Conservation (phyloP, 2,329 filamentous ascomycete species). For the Ustulina deusta region DNA sequence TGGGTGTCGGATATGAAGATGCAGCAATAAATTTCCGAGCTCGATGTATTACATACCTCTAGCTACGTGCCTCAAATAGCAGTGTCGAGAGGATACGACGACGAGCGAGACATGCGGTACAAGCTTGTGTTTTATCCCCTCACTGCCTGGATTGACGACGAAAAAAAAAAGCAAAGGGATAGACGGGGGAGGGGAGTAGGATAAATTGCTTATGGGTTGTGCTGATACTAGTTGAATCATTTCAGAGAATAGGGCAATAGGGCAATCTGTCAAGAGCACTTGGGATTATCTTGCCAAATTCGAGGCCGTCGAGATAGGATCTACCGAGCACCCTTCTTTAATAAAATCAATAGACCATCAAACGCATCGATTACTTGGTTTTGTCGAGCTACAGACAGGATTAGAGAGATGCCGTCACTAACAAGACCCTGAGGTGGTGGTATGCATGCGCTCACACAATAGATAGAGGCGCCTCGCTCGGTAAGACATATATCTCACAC, state of each 20-base stretch:
- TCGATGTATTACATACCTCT: background rate
- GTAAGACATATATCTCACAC: constrained; percentile 21
- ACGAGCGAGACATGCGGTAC: background rate
- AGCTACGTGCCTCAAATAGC: background rate
- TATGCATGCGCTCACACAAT: constrained; percentile 6
- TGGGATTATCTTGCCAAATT: background rate
- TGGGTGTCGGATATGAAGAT: background rate
- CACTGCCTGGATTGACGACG: background rate
- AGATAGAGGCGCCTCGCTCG: constrained; percentile 25
- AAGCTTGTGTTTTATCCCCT: no score
- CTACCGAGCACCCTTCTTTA: background rate
- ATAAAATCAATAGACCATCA: background rate
- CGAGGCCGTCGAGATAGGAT: background rate
- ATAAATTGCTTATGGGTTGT: background rate
- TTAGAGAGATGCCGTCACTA: background rate
- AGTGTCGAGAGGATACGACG: background rate
- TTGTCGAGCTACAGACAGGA: background rate
- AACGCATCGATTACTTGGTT: background rate
- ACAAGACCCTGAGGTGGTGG: background rate
- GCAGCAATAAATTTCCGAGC: background rate
- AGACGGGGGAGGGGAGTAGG: background rate
- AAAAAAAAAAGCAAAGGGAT: background rate
- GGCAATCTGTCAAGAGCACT: background rate
- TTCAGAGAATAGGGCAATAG: background rate
- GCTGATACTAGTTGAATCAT: background rate